A percentile compares a stretch with the other conserved stretches of the same genome.
These are phyloP conservation scores for Torulaspora franciscae DNA, from an alignment of 805 yeast species.

Conservation along the genomic window DNA sequence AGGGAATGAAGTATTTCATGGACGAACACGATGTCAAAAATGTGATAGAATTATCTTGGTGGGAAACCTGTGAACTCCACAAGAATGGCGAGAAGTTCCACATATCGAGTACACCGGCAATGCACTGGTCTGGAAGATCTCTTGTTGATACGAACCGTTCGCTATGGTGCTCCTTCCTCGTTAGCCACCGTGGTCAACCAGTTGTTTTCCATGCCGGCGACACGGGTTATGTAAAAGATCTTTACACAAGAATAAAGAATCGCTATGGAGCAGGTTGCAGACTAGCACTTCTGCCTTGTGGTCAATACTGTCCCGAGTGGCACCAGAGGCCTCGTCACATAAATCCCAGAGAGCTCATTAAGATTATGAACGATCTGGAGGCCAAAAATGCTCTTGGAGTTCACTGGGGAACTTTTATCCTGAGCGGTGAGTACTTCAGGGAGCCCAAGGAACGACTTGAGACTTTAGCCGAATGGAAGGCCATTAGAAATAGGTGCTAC, in stretches of 20 bases:
- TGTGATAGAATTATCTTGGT: conserved; percentile 83
- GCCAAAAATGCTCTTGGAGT: conserved; percentile 72
- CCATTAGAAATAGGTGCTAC: conserved; percentile 39
- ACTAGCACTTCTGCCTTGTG: conserved; percentile 81
- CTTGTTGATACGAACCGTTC: conserved; percentile 75
- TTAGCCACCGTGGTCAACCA: conserved; percentile 63
- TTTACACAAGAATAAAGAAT: conserved; percentile 62
- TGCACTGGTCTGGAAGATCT: conserved; percentile 94
- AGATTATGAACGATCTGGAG: conserved; percentile 58
- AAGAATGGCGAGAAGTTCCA: conserved; percentile 53
- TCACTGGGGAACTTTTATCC: conserved; percentile 93
- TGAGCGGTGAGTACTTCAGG: conserved; percentile 80
- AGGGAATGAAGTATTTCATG: conserved; percentile 63
- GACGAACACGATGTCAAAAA: conserved; percentile 54
- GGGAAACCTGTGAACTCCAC: conserved; percentile 59
- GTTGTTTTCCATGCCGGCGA: conserved; percentile 90
- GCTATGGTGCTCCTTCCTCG: conserved; percentile 83
- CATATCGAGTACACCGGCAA: conserved; percentile 84
- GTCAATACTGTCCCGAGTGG: conserved; percentile 94
- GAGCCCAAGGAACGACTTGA: conserved; percentile 70
- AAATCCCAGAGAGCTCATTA: conserved; percentile 70
- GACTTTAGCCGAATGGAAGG: conserved; percentile 41
- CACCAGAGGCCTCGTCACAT: conserved; percentile 88
- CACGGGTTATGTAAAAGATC: conserved; percentile 77
- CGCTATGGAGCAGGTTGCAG: conserved; percentile 55